Base-by-base conservation (phyloP, 2,329 filamentous ascomycete genomes). In the Fusarium sp. region DNA sequence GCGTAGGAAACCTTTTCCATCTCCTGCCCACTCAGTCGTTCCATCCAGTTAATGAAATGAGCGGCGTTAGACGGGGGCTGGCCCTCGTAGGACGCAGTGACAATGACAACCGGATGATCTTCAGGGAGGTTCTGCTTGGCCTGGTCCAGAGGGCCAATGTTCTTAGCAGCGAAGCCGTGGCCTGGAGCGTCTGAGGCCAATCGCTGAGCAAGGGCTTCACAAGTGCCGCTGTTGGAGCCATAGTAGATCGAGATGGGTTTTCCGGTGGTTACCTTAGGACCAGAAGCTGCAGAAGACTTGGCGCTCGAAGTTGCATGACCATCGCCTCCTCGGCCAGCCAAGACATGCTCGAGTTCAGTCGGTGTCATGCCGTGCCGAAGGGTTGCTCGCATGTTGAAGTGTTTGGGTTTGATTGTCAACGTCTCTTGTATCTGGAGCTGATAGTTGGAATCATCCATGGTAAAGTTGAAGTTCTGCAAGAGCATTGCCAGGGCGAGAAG, bases 141-240 rank as follows among this genome's bases (percentile, higher is more conserved):
- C 0, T 86, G 84, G 76, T 95, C 91, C 42, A 95, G 81, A 1
- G 87, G 85, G 24, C 87, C 85, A 2, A 92, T 82, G 4, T 83
- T 84, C 3, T 82, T 79, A 6, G 89, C 88, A 5, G 79, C 81
- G 80, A 91, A 94, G 0, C 92, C 92, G 73, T 90, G 89, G 4
- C 80, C 79, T 2, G 84, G 75, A 0, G 92, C 92, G 75, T 90
- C 87, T 10, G 86, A 84, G 1, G 90, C 91, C 12, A 94, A 79
- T 31, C 88, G 85, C 70, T 92, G 87, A 1, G 92, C 90, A 53
- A 94, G 85, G 1, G 90, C 86, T 80, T 94, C 91, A 79, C 93
- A 95, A 2, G 93, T 95, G 0, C 93, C 93, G 2, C 90, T 91
- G 78, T 94, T 94, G 20, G 91, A 93, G 3, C 93, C 93, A 77